These are phyloP conservation scores for Nothopassalora personata DNA, from an alignment of 2,329 filamentous ascomycete genomes.

Conservation along the genomic window DNA sequence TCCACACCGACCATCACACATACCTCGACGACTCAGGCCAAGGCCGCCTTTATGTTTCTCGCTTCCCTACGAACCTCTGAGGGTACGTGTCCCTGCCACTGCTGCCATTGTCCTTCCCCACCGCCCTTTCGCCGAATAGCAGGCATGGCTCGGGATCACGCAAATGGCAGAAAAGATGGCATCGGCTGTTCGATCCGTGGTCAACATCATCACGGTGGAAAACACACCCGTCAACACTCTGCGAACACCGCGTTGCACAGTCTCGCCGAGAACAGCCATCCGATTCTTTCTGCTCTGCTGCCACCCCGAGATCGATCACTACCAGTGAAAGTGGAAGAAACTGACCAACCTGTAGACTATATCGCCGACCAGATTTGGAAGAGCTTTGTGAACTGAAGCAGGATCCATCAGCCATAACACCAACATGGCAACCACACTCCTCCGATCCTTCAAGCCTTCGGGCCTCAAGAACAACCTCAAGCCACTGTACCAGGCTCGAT, in stretches of 20 bases:
- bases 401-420: conserved; percentile 19
- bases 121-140: conserved; percentile 11
- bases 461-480: conserved; percentile 42
- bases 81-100: not conserved
- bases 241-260: not conserved
- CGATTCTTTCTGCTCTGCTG: not conserved
- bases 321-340: not conserved
- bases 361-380: conserved; percentile 68
- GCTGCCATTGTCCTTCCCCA: not conserved
- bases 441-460: conserved; percentile 52
- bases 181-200: not conserved
- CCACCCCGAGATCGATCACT: not conserved
- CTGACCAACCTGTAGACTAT: conserved; percentile 44
- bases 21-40: not conserved
- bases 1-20: not conserved
- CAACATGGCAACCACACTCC: conserved; percentile 44
- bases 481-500: conserved; percentile 43
- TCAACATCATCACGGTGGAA: not conserved
- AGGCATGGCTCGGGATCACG: not conserved
- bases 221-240: not conserved
- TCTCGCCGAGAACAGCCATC: not conserved
- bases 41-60: conserved; percentile 8
- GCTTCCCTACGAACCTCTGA: conserved; percentile 5
- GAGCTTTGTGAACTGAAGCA: conserved; percentile 56
- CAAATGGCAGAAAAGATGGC: not conserved